A percentile compares a stretch with the other conserved stretches of the same genome.
phyloP scores from a whole-genome alignment of 2,329 filamentous ascomycete genomes.

The Lachnellula subtilissima region DNA sequence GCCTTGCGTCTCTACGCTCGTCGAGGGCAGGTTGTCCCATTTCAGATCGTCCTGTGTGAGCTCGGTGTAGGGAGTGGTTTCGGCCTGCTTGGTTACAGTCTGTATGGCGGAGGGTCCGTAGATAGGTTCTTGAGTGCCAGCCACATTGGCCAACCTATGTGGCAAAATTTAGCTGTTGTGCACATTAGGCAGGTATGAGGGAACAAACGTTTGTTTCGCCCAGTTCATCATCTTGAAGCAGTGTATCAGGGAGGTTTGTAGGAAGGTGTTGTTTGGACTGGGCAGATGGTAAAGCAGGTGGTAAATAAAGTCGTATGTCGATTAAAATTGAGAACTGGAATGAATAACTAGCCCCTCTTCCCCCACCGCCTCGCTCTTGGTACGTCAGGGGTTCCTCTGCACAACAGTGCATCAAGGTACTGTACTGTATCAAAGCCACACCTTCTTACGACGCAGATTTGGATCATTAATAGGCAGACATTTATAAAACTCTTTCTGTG shows the following conservation, averaged over 20 bases:
- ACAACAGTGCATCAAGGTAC: not conserved
- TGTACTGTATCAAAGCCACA: no score
- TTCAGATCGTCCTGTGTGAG: slow-evolving; percentile 71
- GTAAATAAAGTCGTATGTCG: not conserved
- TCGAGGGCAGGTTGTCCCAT: slow-evolving; percentile 78
- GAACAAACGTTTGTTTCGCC: slow-evolving; percentile 81
- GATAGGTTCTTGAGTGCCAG: slow-evolving; percentile 92
- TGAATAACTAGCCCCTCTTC: not conserved
- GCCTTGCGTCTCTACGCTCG: slow-evolving; percentile 88
- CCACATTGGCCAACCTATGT: slow-evolving; percentile 66
- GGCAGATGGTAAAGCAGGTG: no score
- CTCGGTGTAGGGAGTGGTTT: slow-evolving; percentile 75
- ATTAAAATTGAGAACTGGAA: not conserved
- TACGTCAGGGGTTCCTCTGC: not conserved
- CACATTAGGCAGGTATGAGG: slow-evolving; percentile 6
- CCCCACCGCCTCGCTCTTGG: no score
- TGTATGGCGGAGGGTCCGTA: slow-evolving; percentile 87
- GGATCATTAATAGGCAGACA: no score
- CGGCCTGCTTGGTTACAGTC: slow-evolving; percentile 76
- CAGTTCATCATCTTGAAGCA: slow-evolving; percentile 75
- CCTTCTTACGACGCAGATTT: no score
- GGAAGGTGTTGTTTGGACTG: no score
- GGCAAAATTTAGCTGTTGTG: slow-evolving; percentile 15
- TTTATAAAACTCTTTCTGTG: no score
- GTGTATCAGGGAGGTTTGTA: slow-evolving; percentile 6